Percentiles rank a stretch among this genome's conserved stretches.
Evolutionary conservation across 2,329 filamentous ascomycete genomes (phyloP).

Genomic region (Endoconidiophora polonica): DNA sequence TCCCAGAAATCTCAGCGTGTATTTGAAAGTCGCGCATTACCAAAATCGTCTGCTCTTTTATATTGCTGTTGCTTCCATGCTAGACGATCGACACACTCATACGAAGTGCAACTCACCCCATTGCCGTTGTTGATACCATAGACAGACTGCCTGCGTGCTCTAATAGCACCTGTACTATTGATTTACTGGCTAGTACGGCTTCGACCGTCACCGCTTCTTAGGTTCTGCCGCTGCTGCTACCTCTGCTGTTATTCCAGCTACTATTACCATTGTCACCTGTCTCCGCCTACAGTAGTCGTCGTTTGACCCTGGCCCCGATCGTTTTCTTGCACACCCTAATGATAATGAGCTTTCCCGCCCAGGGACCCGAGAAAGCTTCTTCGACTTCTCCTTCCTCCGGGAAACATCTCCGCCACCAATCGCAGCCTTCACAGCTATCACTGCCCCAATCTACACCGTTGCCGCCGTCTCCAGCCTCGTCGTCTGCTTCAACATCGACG

Average conservation of each 20-base stretch:
- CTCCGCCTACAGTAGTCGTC: neutral
- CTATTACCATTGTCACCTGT: neutral
- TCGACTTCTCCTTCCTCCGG: neutral
- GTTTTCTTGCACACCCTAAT: neutral
- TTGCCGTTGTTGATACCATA: too few relatives aligned
- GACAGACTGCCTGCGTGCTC: too few relatives aligned
- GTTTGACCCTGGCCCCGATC: neutral
- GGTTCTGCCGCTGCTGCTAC: too few relatives aligned
- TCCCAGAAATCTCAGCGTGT: too few relatives aligned
- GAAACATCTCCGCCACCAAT: neutral
- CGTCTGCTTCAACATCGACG: neutral
- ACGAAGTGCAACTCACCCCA: too few relatives aligned
- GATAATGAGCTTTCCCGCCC: slow-evolving; percentile 10
- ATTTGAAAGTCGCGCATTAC: too few relatives aligned
- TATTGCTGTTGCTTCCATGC: too few relatives aligned
- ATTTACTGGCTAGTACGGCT: too few relatives aligned
- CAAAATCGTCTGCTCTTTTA: too few relatives aligned
- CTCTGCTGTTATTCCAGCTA: neutral
- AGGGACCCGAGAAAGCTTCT: slow-evolving; percentile 4
- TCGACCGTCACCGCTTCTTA: too few relatives aligned
- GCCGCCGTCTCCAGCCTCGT: neutral
- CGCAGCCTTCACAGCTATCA: neutral
- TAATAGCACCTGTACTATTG: too few relatives aligned
- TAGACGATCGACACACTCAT: too few relatives aligned
- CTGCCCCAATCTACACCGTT: neutral